Conservation (phyloP, 345 rosid genomes). For the Limnanthes douglasii region DNA sequence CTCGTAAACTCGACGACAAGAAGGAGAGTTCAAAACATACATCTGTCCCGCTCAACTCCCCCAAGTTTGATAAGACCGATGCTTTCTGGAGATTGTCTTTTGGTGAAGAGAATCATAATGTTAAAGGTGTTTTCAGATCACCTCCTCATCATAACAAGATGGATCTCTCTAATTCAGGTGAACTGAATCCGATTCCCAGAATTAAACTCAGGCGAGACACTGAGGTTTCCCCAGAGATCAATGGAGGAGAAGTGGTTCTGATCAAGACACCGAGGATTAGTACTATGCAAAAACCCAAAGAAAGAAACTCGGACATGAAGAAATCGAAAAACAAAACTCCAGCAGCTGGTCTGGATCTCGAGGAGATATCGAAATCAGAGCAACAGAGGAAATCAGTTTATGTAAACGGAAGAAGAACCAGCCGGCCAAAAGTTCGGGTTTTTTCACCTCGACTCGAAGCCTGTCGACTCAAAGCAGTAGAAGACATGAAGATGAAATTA, state of each 20-base stretch:
- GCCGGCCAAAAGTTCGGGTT: constrained; percentile 31
- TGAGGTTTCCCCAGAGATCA: constrained; percentile 8
- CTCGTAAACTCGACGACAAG: no score
- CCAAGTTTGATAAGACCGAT: constrained; percentile 31
- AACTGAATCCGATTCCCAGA: constrained; percentile 8
- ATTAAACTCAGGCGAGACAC: constrained; percentile 15
- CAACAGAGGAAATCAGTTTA: constrained; percentile 58
- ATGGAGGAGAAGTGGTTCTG: constrained; percentile 18
- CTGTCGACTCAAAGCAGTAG: constrained; percentile 46
- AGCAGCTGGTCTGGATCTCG: constrained; percentile 5
- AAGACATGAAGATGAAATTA: constrained; percentile 46
- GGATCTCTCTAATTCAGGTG: no score
- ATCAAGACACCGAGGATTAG: constrained; percentile 39
- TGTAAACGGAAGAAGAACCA: constrained; percentile 32
- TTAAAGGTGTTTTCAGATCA: no score
- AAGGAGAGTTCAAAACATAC: no score
- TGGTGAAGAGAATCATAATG: constrained; percentile 29
- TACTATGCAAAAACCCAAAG: constrained; percentile 11
- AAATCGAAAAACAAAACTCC: constrained; percentile 12
- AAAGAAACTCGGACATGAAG: constrained; percentile 10
- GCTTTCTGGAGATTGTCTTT: constrained; percentile 37
- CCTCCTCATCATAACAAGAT: no score
- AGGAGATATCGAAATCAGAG: constrained; percentile 27
- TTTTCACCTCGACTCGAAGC: constrained; percentile 27
- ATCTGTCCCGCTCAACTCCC: no score